Evolutionary conservation across 208 protist genomes (phyloP).

Genomic region (Strigomonas galati): DNA sequence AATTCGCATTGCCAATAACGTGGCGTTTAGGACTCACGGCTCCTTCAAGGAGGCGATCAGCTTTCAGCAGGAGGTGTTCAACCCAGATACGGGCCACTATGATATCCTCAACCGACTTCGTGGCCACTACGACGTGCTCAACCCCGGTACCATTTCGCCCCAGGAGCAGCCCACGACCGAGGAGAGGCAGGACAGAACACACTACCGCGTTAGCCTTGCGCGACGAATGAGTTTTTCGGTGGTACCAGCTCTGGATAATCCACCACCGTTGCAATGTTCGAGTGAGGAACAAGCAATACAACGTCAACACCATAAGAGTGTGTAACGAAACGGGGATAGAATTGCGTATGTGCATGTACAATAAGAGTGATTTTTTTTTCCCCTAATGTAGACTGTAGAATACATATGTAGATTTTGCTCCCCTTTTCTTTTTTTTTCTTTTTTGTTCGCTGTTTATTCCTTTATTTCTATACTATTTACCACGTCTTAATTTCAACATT

Average conservation of each 20-base stretch:
- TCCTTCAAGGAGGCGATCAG: slow-evolving; percentile 54
- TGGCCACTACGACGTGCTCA: slow-evolving; percentile 38
- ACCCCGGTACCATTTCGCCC: slow-evolving; percentile 11
- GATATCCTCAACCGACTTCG: slow-evolving; percentile 66
- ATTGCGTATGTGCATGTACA: too few species aligned
- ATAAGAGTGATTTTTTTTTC: not conserved
- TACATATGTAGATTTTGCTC: not conserved
- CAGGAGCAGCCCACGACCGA: not conserved
- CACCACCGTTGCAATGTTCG: not conserved
- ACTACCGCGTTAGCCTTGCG: not conserved
- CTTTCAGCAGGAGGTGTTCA: slow-evolving; percentile 53
- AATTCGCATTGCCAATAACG: slow-evolving; percentile 35
- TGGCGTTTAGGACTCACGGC: slow-evolving; percentile 30
- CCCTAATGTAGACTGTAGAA: not conserved
- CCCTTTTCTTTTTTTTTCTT: not conserved
- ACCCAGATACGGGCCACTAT: slow-evolving; percentile 56
- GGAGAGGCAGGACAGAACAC: not conserved
- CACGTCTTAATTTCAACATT: not conserved
- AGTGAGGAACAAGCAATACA: too few species aligned
- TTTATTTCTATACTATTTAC: not conserved
- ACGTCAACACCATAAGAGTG: too few species aligned
- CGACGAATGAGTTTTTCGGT: not conserved
- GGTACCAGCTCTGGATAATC: not conserved
- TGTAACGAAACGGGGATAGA: too few species aligned
- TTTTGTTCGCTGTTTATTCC: not conserved